Evolutionary conservation across 2,329 filamentous ascomycete species (phyloP), one percentile per base, ranked within the genome.

Genomic region (Paracamarosporium sp.): DNA sequence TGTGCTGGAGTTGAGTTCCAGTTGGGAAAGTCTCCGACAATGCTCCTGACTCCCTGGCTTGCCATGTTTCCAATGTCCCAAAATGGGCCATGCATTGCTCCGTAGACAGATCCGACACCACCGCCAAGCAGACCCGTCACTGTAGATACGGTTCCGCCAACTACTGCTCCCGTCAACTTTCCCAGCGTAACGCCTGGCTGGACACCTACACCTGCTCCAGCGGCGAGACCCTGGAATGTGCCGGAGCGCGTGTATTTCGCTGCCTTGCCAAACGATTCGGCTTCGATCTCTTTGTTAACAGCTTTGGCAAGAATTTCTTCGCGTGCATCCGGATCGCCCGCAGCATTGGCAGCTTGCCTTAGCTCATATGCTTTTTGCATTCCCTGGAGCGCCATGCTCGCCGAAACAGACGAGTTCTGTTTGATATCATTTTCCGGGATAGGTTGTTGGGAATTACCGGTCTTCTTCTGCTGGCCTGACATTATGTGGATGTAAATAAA

Each of bases 221-320:
- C 76, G 11, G 74, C 72, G 3, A 78, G 69, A 0, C 76, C 76
- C 55, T 78, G 76, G 54, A 78, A 78, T 4, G 75, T 66, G 22
- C 76, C 76, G 1, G 74, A 74, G 27, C 70, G 73, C 2, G 73
- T 72, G 27, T 78, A 78, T 35, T 78, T 78, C 15, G 76, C 76
- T 22, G 76, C 74, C 54, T 78, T 78, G 30, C 76, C 76, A 50
- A 78, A 78, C 0, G 74, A 76, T 48, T 78, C 76, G 2, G 76
- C 76, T 61, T 78, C 75, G 40, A 78, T 77, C 44, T 77, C 73
- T 53, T 76, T 77, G 58, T 78, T 75, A 60, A 78, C 69, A 20
- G 76, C 76, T 61, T 77, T 74, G 2, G 73, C 74, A 8, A 78
- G 69, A 15, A 76, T 74, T 53, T 76, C 68, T 64, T 78, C 72